A percentile compares a stretch with the other conserved stretches of the same genome.
Evolutionary conservation across 139 green algal genomes (phyloP).

Genomic region (Yamagishiella unicocca): DNA sequence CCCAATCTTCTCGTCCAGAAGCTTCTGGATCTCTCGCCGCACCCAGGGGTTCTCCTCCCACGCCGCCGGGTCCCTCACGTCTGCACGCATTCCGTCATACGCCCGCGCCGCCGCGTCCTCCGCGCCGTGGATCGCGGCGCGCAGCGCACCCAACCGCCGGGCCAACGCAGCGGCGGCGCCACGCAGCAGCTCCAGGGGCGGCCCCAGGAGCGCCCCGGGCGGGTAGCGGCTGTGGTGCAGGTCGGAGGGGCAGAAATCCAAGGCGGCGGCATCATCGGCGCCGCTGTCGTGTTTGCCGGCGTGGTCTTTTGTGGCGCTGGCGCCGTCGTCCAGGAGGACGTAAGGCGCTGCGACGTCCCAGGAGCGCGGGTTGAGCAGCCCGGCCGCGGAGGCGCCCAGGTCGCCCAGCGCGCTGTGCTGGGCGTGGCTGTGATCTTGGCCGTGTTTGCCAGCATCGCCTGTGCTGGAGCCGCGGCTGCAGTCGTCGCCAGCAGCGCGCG

Average conservation of each 20-base stretch:
- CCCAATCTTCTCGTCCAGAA: background rate
- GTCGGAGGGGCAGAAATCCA: background rate
- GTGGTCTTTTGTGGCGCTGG: background rate
- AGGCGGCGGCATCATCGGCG: background rate
- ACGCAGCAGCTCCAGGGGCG: slow-evolving; percentile 10
- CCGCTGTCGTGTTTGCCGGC: background rate
- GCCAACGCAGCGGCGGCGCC: background rate
- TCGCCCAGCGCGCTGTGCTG: slow-evolving; percentile 15
- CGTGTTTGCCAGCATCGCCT: too few relatives aligned
- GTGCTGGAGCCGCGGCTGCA: too few relatives aligned
- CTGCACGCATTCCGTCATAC: background rate
- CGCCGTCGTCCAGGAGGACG: background rate
- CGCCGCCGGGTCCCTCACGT: background rate
- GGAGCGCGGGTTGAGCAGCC: slow-evolving; percentile 8
- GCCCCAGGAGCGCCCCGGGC: background rate
- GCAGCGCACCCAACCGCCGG: background rate
- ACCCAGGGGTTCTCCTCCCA: slow-evolving; percentile 42
- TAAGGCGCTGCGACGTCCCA: slow-evolving; percentile 22
- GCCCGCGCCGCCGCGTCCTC: background rate
- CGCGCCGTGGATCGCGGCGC: background rate
- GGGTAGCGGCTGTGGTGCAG: slow-evolving; percentile 38
- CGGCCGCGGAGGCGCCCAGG: background rate
- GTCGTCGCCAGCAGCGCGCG: too few relatives aligned
- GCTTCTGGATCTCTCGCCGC: background rate
- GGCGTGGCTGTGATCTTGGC: too few relatives aligned